Conservation (phyloP, 2,329 filamentous ascomycete genomes). For the Cladosporium colombiae region DNA sequence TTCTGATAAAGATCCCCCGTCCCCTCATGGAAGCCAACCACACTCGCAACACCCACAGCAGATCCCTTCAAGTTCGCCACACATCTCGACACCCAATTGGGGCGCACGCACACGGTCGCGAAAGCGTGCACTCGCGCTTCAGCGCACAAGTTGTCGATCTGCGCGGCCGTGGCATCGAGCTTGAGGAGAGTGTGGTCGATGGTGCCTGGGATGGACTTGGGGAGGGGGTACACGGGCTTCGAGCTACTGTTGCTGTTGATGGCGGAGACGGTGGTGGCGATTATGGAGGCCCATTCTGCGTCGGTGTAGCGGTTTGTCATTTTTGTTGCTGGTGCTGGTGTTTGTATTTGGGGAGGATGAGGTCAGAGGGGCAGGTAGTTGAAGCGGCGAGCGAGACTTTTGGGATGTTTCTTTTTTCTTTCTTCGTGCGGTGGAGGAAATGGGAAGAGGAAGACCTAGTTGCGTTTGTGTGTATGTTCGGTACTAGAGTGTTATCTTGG, state of each 20-base stretch:
- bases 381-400: no score
- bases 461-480: not conserved
- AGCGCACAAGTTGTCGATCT: conserved; percentile 56
- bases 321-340: not conserved
- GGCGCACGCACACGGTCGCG: conserved; percentile 60
- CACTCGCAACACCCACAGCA: conserved; percentile 56
- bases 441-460: not conserved
- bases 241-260: not conserved
- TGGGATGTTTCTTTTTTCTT: not conserved
- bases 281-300: conserved; percentile 46
- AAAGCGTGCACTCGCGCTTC: conserved; percentile 54
- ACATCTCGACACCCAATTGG: conserved; percentile 54
- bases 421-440: not conserved
- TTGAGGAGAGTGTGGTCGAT: conserved; percentile 55
- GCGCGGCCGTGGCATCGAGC: conserved; percentile 47
- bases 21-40: conserved; percentile 62
- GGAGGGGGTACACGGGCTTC: conserved; percentile 9
- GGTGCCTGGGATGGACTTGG: conserved; percentile 31
- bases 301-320: conserved; percentile 47
- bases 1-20: conserved; percentile 55
- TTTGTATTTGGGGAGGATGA: not conserved
- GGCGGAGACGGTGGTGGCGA: conserved; percentile 31
- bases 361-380: not conserved
- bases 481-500: conserved; percentile 1
- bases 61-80: conserved; percentile 51